These are phyloP conservation scores for Nissolia schottii DNA, from an alignment of 306 rosid species.

Conservation along the genomic window DNA sequence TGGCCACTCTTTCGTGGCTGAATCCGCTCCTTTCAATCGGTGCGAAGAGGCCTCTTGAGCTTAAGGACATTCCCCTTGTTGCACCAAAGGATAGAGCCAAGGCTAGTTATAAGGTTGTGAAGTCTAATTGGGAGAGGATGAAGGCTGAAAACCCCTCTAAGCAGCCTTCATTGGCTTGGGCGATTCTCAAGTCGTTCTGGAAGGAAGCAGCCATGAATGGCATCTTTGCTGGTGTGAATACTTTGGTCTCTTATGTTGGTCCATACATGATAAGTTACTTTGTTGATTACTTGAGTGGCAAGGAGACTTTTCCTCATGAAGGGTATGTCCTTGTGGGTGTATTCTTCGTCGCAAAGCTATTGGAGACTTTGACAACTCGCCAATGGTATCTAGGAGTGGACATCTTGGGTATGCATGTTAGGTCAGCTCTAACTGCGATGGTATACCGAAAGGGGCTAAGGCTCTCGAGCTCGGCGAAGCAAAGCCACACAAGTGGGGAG, in stretches of 20 bases:
- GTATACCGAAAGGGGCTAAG: slow-evolving; percentile 77
- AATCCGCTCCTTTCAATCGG: slow-evolving; percentile 79
- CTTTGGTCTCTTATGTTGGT: slow-evolving; percentile 80
- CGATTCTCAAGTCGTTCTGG: slow-evolving; percentile 76
- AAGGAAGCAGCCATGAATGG: slow-evolving; percentile 87
- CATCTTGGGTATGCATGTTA: slow-evolving; percentile 88
- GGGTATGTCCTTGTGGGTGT: slow-evolving; percentile 74
- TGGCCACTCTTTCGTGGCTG: slow-evolving; percentile 84
- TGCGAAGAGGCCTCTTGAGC: slow-evolving; percentile 87
- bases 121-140: slow-evolving; percentile 69
- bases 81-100: slow-evolving; percentile 70
- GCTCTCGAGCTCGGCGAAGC: slow-evolving; percentile 79
- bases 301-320: slow-evolving; percentile 60
- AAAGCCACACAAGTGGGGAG: slow-evolving; percentile 87
- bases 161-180: slow-evolving; percentile 77
- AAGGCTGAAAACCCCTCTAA: slow-evolving; percentile 58
- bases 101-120: slow-evolving; percentile 63
- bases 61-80: slow-evolving; percentile 91
- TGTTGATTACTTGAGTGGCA: slow-evolving; percentile 80
- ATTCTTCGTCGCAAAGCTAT: slow-evolving; percentile 71
- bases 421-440: slow-evolving; percentile 86
- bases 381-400: slow-evolving; percentile 94
- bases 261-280: slow-evolving; percentile 86
- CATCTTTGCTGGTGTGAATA: slow-evolving; percentile 66
- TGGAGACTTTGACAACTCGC: slow-evolving; percentile 79